A percentile compares a stretch with the other conserved stretches of the same genome.
Conservation (phyloP, 2,329 filamentous ascomycete genomes). For the Penicillium griseofulvum region DNA sequence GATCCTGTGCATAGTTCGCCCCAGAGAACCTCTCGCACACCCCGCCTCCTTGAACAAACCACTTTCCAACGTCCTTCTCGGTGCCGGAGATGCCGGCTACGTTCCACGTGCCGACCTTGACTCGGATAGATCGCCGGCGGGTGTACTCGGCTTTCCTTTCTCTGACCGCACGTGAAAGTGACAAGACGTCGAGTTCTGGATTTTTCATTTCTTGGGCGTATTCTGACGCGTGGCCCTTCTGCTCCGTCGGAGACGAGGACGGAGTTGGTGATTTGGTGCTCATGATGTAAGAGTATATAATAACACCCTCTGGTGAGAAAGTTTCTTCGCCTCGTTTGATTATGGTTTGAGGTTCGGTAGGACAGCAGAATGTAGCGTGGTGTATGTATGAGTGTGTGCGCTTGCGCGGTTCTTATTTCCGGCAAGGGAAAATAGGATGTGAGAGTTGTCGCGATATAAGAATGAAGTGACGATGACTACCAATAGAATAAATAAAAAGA, state of each 20-base stretch:
- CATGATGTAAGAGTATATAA: conserved; percentile 6
- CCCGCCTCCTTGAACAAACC: conserved; percentile 80
- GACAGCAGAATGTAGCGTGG: not conserved
- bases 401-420: conserved; percentile 11
- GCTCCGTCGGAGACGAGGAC: conserved; percentile 12
- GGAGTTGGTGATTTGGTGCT: conserved; percentile 6
- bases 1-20: conserved; percentile 31
- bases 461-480: not conserved
- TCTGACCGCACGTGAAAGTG: conserved; percentile 60
- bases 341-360: not conserved
- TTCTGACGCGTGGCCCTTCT: conserved; percentile 12
- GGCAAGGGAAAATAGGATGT: not conserved
- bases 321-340: not conserved
- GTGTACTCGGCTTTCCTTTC: conserved; percentile 77
- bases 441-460: not conserved
- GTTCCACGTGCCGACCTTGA: conserved; percentile 96
- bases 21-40: conserved; percentile 63
- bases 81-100: conserved; percentile 80
- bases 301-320: not conserved
- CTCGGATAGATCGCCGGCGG: conserved; percentile 67
- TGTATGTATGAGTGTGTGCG: conserved; percentile 4
- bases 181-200: conserved; percentile 33
- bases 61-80: conserved; percentile 80
- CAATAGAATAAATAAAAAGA: not conserved
- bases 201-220: conserved; percentile 16